Conservation (phyloP, 2,329 filamentous ascomycete genomes). For the Aspergillus carbonarius region DNA sequence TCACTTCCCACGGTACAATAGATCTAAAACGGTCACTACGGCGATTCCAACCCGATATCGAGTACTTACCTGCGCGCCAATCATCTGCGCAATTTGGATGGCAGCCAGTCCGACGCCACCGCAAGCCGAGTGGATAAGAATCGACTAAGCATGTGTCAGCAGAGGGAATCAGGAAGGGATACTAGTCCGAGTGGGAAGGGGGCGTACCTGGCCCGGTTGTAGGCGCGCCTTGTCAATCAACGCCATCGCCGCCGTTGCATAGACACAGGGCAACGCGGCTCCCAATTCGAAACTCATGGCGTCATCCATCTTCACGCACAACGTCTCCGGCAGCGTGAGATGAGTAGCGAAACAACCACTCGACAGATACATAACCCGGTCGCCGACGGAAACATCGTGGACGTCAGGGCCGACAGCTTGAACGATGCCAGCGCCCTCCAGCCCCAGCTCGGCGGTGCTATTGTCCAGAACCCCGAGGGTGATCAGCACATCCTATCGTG, state of each 20-base stretch:
- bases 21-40: background rate
- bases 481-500: conserved; percentile 19
- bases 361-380: conserved; percentile 15
- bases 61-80: background rate
- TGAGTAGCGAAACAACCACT: conserved; percentile 23
- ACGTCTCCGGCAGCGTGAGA: conserved; percentile 20
- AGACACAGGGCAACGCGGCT: conserved; percentile 8
- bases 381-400: background rate
- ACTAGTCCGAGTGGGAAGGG: conserved; percentile 1
- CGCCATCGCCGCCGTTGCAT: conserved; percentile 10
- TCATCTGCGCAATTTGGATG: conserved; percentile 17
- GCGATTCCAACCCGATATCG: background rate
- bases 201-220: conserved; percentile 20
- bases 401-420: conserved; percentile 8
- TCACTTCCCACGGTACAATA: conserved; percentile 26
- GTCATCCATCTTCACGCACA: conserved; percentile 23
- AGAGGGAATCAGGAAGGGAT: conserved; percentile 17
- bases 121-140: conserved; percentile 24
- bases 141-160: conserved; percentile 8
- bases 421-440: conserved; percentile 16
- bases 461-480: conserved; percentile 11
- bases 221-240: conserved; percentile 9
- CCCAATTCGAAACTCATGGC: background rate
- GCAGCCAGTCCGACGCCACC: conserved; percentile 24
- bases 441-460: background rate